Conservation (phyloP, 768 basidiomycete species). For the Tulasnella sp. region DNA sequence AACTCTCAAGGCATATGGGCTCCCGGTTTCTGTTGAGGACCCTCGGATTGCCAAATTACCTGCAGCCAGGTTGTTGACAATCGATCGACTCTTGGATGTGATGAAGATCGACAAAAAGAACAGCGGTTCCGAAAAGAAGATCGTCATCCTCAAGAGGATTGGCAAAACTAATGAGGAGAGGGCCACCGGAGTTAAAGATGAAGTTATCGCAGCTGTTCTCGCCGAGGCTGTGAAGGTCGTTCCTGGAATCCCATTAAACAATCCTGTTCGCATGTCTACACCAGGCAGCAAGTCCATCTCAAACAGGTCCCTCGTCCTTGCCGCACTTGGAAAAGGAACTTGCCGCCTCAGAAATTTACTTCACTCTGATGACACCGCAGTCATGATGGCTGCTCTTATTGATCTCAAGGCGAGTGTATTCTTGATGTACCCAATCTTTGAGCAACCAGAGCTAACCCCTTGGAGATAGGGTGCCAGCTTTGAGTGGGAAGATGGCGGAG, state of each 20-base stretch:
- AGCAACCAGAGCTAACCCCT: neutral
- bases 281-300: slow-evolving; percentile 96
- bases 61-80: slow-evolving; percentile 54
- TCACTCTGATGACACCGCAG: slow-evolving; percentile 96
- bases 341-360: slow-evolving; percentile 82
- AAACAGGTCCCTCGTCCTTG: slow-evolving; percentile 85
- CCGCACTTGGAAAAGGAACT: slow-evolving; percentile 78
- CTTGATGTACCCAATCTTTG: neutral
- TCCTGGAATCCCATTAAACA: slow-evolving; percentile 46
- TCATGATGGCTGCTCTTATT: slow-evolving; percentile 92
- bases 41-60: slow-evolving; percentile 63
- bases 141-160: slow-evolving; percentile 82
- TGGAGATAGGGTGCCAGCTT: slow-evolving; percentile 68
- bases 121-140: slow-evolving; percentile 79
- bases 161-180: slow-evolving; percentile 86
- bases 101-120: slow-evolving; percentile 99
- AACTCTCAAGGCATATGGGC: slow-evolving; percentile 79
- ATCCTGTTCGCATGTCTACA: slow-evolving; percentile 60
- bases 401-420: slow-evolving; percentile 57
- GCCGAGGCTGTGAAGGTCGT: slow-evolving; percentile 67
- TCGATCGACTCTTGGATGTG: slow-evolving; percentile 75
- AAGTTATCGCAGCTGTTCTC: slow-evolving; percentile 67
- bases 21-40: slow-evolving; percentile 72
- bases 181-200: slow-evolving; percentile 74
- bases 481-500: slow-evolving; percentile 91